These are phyloP conservation scores for Boehmeria nivea DNA, from an alignment of 306 rosid genomes.

Conservation along the genomic window DNA sequence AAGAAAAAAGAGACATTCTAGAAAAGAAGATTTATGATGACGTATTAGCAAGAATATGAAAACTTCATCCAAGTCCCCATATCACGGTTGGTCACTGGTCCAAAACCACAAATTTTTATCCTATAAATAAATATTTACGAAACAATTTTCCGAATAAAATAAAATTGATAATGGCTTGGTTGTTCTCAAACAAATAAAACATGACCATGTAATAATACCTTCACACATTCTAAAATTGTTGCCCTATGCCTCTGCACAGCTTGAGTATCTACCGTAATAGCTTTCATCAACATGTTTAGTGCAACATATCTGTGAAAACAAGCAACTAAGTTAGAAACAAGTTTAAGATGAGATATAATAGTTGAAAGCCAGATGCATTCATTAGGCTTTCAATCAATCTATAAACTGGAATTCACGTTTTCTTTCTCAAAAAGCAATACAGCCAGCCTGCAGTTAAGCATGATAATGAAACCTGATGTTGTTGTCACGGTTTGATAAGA, in stretches of 20 bases:
- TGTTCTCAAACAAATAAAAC: background rate
- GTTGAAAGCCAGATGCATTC: no score
- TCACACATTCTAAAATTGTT: conserved; percentile 94
- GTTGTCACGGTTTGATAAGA: conserved; percentile 94
- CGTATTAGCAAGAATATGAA: background rate
- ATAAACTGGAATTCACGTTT: background rate
- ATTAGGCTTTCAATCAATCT: background rate
- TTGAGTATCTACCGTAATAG: conserved; percentile 87
- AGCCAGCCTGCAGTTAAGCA: background rate
- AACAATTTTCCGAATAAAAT: no score
- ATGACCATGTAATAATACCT: conserved; percentile 47
- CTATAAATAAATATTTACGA: background rate
- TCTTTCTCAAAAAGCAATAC: background rate
- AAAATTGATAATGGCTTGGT: background rate
- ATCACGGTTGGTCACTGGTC: background rate
- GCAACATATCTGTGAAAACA: conserved; percentile 73
- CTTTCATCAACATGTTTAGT: conserved; percentile 91
- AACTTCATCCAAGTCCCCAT: background rate
- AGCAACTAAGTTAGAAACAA: background rate
- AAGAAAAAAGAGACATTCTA: background rate
- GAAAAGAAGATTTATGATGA: background rate
- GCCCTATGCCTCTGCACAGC: conserved; percentile 99
- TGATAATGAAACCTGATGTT: conserved; percentile 74
- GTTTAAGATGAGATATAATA: no score
- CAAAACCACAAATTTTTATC: background rate